Evolutionary conservation across 208 protist genomes (phyloP).

Genomic region (Trichomonas tenax): DNA sequence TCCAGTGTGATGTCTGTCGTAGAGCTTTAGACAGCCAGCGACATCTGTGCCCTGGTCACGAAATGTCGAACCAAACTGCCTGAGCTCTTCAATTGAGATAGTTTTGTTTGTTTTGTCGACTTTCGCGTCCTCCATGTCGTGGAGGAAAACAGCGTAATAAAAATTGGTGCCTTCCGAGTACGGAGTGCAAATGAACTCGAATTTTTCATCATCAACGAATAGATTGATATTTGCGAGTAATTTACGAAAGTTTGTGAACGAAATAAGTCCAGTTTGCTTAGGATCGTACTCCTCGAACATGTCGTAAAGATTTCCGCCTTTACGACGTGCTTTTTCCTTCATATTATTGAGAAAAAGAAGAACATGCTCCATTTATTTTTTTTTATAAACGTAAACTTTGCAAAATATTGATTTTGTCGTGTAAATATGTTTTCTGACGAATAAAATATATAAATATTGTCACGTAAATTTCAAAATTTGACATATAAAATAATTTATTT

Average conservation of each 20-base stretch:
- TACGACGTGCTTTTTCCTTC: neutral
- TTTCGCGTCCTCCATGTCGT: neutral
- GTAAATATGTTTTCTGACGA: too few relatives aligned
- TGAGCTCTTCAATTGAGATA: neutral
- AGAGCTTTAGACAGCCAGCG: neutral
- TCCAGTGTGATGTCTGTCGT: neutral
- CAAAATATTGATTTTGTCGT: too few relatives aligned
- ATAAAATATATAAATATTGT: too few relatives aligned
- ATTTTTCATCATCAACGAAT: neutral
- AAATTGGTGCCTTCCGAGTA: neutral
- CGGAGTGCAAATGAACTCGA: neutral
- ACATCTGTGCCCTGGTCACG: neutral
- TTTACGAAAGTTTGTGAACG: neutral
- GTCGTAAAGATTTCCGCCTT: neutral
- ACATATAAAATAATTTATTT: too few relatives aligned
- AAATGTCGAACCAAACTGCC: neutral
- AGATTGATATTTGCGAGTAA: neutral
- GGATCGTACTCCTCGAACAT: neutral
- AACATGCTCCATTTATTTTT: neutral
- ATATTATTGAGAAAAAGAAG: neutral
- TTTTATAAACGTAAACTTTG: too few relatives aligned
- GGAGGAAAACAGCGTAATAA: neutral
- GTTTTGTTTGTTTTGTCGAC: neutral
- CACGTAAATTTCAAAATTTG: too few relatives aligned
- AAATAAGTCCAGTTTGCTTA: neutral